Base-by-base conservation (phyloP, 1,284 basidiomycete species). In the Ustilago bromivora region DNA sequence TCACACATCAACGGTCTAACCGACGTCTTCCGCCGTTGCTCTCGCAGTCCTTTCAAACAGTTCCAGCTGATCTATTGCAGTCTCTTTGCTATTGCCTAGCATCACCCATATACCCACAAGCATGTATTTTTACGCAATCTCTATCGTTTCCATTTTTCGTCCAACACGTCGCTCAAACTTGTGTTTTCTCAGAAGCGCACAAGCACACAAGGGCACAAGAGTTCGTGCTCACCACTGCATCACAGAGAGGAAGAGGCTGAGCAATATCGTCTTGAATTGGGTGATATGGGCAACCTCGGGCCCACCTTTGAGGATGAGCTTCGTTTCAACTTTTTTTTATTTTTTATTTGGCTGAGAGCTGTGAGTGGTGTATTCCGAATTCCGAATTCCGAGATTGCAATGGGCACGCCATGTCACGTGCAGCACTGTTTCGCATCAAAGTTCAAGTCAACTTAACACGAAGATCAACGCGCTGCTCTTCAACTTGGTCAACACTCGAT, bases 41-140 rank as follows among this genome's bases (percentile, higher is more conserved):
- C 15, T 41, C 40, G 17, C 40, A 1, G 40, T 17, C 15, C 23
- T 35, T 13, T 35, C 52, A 8, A 34, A 8, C n/a, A 17, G 17
- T 19, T 54, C 19, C 3, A 28, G 13, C 19, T 19, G 54, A 19
- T 41, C 23, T 4, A 36, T 38, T 41, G 35, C 36, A 19, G 23
- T 28, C 35, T 38, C 23, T 13, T 40, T 23, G 3, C 13, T 23
- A 15, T 23, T 23, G 19, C n/a, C 12, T 13, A 28, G 36, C 53
- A 19, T 60, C 13, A 12, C 47, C 58, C 23, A 59, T 66, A 75
- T 66, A 66, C 72, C 66, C 63, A 13, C 64, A 71, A 71, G 36
- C 47, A 13, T 75, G 69, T 75, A 71, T 66, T 71, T 66, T 28
- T 68, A 73, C 19, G 61, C 65, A 72, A 59, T 72, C 61, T 47